Conservation (phyloP, 495 filamentous ascomycete species). For the Diplogelasinospora grovesii region DNA sequence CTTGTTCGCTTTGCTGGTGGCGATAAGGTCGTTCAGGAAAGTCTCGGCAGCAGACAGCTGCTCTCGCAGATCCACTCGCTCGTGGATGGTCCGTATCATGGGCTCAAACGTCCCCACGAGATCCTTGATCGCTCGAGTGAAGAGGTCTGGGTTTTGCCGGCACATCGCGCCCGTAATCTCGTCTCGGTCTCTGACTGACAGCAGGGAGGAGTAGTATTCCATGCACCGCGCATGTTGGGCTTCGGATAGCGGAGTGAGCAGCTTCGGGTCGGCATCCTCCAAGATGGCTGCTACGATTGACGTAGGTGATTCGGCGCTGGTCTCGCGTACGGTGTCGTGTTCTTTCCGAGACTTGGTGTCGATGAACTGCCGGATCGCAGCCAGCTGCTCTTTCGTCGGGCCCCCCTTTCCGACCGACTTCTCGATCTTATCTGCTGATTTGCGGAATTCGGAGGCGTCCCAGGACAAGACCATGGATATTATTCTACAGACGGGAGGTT, state of each 20-base stretch:
- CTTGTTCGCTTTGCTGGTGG: slow-evolving; percentile 31
- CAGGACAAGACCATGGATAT: slow-evolving; percentile 55
- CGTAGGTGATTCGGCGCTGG: slow-evolving; percentile 25
- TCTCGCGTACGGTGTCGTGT: slow-evolving; percentile 39
- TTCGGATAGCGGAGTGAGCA: slow-evolving; percentile 33
- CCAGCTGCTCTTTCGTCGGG: slow-evolving; percentile 42
- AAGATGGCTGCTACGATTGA: slow-evolving; percentile 52
- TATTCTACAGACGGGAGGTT: slow-evolving; percentile 40
- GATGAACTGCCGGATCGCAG: slow-evolving; percentile 43
- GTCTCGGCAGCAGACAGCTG: slow-evolving; percentile 49
- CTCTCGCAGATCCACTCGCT: slow-evolving; percentile 55
- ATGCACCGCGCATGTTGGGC: slow-evolving; percentile 46
- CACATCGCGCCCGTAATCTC: slow-evolving; percentile 52
- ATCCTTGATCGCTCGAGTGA: slow-evolving; percentile 52
- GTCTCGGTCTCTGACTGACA: slow-evolving; percentile 56
- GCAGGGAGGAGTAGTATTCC: slow-evolving; percentile 52
- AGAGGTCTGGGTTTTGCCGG: slow-evolving; percentile 49
- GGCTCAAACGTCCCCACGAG: slow-evolving; percentile 55
- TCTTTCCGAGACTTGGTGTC: slow-evolving; percentile 35
- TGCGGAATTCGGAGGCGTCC: slow-evolving; percentile 53
- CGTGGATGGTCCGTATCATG: slow-evolving; percentile 56
- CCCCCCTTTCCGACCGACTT: slow-evolving; percentile 39
- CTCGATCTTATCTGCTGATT: slow-evolving; percentile 46
- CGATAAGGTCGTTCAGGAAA: slow-evolving; percentile 57
- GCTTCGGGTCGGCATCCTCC: slow-evolving; percentile 20